Base-by-base conservation (phyloP, 805 yeast species). In the Starmerella bombi region DNA sequence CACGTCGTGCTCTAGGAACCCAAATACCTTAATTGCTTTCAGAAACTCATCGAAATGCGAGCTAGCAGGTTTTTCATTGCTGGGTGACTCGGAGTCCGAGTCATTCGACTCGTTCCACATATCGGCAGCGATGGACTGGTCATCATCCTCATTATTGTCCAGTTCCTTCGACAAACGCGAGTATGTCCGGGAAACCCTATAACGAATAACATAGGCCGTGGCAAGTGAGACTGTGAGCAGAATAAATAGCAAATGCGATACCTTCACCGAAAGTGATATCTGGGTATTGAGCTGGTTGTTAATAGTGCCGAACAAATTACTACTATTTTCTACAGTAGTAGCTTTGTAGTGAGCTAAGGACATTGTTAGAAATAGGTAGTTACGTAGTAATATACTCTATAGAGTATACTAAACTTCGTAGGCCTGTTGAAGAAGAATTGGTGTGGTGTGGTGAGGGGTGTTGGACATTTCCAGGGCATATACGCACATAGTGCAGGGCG, bases 21-120 rank as follows among this genome's bases (percentile, higher is more conserved):
- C 97, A 63, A 88, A 91, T 5, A 91, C 80, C 59, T 84, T 85
- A 48, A 91, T 82, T 3, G 95, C 97, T 37, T 82, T 72, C 34
- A 88, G 62, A 52, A 88, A 88, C 42, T 86, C 93, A 57, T 88
- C 95, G 38, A 88, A 63, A 54, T 84, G 86, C 35, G 81, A 77
- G 1, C 79, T 62, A 5, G 70, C 63, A 6, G 70, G 58, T 34
- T 72, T 65, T 21, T 59, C 53, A 5, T 4, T n/a, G 32, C 61
- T 63, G 18, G 58, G 59, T 14, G 43, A 46, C 17, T 46, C 50
- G 37, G 54, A 34, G 49, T 67, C 64, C 12, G 34, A 28, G 20
- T 37, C 41, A 25, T 35, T 20, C 15, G 42, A 34, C 20, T 46
- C 54, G 22, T 40, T 31, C 59, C 72, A 61, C 49, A 73, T 57